phyloP scores from a whole-genome alignment of 2,329 filamentous ascomycete genomes.

The Cephalotrichum gorgonifer region DNA sequence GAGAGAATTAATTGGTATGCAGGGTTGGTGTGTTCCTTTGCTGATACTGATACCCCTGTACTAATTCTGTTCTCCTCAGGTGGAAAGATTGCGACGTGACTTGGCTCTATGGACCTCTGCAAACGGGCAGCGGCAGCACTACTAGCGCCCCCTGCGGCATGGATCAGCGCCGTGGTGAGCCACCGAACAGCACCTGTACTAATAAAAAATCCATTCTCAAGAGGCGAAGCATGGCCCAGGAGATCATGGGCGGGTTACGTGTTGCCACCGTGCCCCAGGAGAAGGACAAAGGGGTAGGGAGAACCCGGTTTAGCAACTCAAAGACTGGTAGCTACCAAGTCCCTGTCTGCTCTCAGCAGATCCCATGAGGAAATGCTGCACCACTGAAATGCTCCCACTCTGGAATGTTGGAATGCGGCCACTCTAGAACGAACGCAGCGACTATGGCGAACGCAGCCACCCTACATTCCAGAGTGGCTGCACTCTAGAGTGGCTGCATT shows the following conservation, averaged over 20 bases:
- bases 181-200: background rate
- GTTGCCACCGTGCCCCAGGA: background rate
- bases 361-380: background rate
- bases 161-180: background rate
- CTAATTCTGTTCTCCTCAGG: background rate
- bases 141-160: background rate
- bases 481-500: too few species aligned
- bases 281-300: background rate
- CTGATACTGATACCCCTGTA: background rate
- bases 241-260: background rate
- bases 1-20: background rate
- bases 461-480: too few species aligned
- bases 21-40: background rate
- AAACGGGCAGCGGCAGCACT: background rate
- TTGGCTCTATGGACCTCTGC: background rate
- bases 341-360: background rate
- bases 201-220: background rate
- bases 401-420: too few species aligned
- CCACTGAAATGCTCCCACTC: too few species aligned
- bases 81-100: background rate
- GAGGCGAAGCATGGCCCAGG: background rate
- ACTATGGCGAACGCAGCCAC: too few species aligned
- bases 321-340: background rate
- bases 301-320: background rate
- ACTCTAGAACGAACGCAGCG: too few species aligned